Conservation (phyloP, 352 stramenopile species). For the Globisporangium polare region DNA sequence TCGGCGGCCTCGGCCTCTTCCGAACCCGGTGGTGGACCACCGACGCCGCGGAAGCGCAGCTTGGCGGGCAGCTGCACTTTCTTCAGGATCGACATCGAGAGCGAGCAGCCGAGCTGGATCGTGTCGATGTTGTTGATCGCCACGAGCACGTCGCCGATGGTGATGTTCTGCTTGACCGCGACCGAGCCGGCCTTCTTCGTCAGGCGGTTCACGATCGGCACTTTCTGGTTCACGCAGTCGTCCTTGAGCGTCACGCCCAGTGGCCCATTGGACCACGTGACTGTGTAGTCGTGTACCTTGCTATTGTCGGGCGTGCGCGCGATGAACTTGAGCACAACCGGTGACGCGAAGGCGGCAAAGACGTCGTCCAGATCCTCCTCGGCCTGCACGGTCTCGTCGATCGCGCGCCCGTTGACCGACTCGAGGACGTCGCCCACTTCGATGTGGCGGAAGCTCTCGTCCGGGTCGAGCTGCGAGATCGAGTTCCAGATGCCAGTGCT, state of each 20-base stretch:
- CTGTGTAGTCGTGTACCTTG: conserved; percentile 81
- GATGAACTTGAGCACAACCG: conserved; percentile 84
- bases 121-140: conserved; percentile 90
- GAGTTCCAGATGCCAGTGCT: conserved; percentile 55
- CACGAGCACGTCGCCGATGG: conserved; percentile 80
- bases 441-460: conserved; percentile 82
- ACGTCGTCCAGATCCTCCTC: conserved; percentile 73
- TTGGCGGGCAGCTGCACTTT: conserved; percentile 84
- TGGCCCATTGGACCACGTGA: conserved; percentile 85
- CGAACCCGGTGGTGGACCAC: conserved; percentile 38
- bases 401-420: conserved; percentile 70
- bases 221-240: conserved; percentile 78
- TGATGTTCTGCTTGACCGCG: conserved; percentile 86
- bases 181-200: conserved; percentile 85
- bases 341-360: conserved; percentile 65
- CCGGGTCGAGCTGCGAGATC: conserved; percentile 64
- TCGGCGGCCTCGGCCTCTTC: conserved; percentile 18
- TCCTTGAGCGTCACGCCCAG: conserved; percentile 84
- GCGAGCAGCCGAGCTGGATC: conserved; percentile 80
- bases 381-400: conserved; percentile 54
- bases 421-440: conserved; percentile 59
- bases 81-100: conserved; percentile 88
- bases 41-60: conserved; percentile 80
- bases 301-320: conserved; percentile 47
- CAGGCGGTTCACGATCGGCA: conserved; percentile 84